Evolutionary conservation across 2,329 filamentous ascomycete species (phyloP), one percentile per base, ranked within the genome.

Genomic region (Aspergillus fijiensis): DNA sequence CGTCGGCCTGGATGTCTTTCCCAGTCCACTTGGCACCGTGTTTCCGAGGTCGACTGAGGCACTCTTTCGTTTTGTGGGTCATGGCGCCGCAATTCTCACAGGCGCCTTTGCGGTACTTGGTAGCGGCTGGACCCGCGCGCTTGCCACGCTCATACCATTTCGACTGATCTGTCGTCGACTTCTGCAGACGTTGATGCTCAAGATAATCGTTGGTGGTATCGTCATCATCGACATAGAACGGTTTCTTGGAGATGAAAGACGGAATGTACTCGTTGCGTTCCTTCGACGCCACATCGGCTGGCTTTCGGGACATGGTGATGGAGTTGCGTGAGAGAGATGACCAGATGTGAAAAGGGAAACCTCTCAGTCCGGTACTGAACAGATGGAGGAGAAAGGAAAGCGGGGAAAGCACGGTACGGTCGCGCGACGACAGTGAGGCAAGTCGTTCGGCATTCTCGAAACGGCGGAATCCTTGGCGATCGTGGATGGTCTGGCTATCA

Each of bases 251-350:
- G 80, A 99, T 99, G 83, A 97, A 99, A 57, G 91, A 88, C 5
- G 95, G 95, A 71, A 99, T 99, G 82, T 99, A 99, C 76, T 97
- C 88, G 84, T 99, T 99, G 77, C 95, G 92, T 77, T 96, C 92
- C 75, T 96, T 96, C 63, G 71, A 81, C 69, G 83, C 81, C 56
- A 81, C 78, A 65, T 84, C 82, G 50, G 76, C 77, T 16, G 82
- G 82, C 67, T 83, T 84, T 65, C 81, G 73, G 27, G 77, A 79
- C 60, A 60, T 71, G 63, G 56, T 52, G 58, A 39, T 16, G 12
- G 29, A 11, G 52, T 14, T 25, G 12, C 11, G 25, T 42, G 51
- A 47, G 19, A 31, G 31, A 33, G 52, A 39, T 6, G 12, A 39
- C 9, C 31, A 21, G 21, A n/a, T 45, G 23, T 49, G 31, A 55